phyloP scores from a whole-genome alignment of 768 basidiomycete species.

The Phlebiopsis gigantea region DNA sequence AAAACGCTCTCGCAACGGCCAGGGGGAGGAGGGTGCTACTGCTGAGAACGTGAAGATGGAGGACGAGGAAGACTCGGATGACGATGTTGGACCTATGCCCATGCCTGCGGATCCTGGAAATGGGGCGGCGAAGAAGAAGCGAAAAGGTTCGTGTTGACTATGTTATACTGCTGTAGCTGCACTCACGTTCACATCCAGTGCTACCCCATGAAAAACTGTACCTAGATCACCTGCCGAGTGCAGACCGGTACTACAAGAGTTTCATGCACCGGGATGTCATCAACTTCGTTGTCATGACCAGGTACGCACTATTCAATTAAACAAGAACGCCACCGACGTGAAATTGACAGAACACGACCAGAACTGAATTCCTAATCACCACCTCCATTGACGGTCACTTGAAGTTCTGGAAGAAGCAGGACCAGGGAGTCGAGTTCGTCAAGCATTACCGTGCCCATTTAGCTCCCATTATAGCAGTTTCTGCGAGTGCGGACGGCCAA shows the following conservation, averaged over 20 bases:
- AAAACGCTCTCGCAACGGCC: constrained; percentile 19
- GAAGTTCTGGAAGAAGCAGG: constrained; percentile 99
- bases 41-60: constrained; percentile 7
- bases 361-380: constrained; percentile 91
- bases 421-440: constrained; percentile 92
- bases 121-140: constrained; percentile 60
- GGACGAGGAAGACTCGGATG: constrained; percentile 46
- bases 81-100: constrained; percentile 89
- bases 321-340: neutral
- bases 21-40: constrained; percentile 3
- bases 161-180: neutral
- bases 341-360: constrained; percentile 25
- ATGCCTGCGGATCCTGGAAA: constrained; percentile 47
- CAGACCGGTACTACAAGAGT: constrained; percentile 93
- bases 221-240: constrained; percentile 85
- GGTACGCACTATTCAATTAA: constrained; percentile 35
- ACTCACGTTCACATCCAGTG: too few relatives aligned
- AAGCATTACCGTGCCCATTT: constrained; percentile 96
- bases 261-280: constrained; percentile 97
- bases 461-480: constrained; percentile 69
- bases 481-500: constrained; percentile 87
- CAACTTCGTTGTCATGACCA: constrained; percentile 85
- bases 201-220: constrained; percentile 91
- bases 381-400: constrained; percentile 93
- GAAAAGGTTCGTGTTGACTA: constrained; percentile 63